Conservation (phyloP, 2,329 filamentous ascomycete species). For the Claviceps sp. region DNA sequence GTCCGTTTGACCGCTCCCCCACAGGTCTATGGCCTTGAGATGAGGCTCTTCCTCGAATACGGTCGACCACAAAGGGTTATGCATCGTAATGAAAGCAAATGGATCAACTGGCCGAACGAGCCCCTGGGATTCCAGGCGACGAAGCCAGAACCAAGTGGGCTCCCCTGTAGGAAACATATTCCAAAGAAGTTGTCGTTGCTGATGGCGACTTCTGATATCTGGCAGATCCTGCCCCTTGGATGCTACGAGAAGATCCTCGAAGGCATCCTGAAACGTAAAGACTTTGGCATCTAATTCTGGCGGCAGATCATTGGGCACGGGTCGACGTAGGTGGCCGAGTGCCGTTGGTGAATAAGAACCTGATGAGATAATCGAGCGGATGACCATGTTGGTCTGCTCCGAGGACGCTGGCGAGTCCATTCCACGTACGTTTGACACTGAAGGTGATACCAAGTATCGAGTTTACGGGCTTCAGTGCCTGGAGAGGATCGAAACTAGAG, state of each 20-base stretch:
- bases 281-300: slow-evolving; percentile 20
- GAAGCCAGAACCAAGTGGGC: slow-evolving; percentile 29
- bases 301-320: slow-evolving; percentile 31
- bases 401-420: not conserved
- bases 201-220: slow-evolving; percentile 22
- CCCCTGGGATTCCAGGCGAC: slow-evolving; percentile 22
- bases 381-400: slow-evolving; percentile 5
- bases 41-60: slow-evolving; percentile 19
- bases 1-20: slow-evolving; percentile 11
- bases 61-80: slow-evolving; percentile 13
- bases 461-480: not conserved
- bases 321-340: slow-evolving; percentile 32
- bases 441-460: not conserved
- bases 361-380: slow-evolving; percentile 13
- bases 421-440: not conserved
- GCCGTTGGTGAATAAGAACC: slow-evolving; percentile 17
- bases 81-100: slow-evolving; percentile 6
- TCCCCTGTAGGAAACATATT: slow-evolving; percentile 27
- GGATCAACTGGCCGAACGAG: slow-evolving; percentile 21
- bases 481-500: not conserved
- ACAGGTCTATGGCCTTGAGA: slow-evolving; percentile 13
- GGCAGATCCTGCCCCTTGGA: slow-evolving; percentile 28
- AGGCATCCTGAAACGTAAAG: slow-evolving; percentile 43
- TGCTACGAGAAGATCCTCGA: slow-evolving; percentile 41
- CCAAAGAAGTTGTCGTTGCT: slow-evolving; percentile 23